Percentiles rank a stretch among this genome's conserved stretches.
These are phyloP conservation scores for Gelatoporia subvermispora DNA, from an alignment of 768 basidiomycete genomes.

Conservation along the genomic window DNA sequence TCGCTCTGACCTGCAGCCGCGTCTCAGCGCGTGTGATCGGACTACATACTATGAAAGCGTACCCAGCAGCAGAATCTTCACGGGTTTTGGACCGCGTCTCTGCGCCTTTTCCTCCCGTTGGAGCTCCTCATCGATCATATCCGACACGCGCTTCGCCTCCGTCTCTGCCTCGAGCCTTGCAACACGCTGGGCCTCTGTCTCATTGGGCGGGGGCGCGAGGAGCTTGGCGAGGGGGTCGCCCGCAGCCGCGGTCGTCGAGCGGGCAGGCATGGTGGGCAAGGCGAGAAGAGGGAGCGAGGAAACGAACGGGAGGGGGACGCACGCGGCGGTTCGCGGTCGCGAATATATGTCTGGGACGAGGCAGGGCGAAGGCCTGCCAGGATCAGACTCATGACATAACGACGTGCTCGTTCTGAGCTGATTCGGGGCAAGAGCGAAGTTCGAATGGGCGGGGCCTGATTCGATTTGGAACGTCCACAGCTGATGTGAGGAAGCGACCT, in stretches of 20 bases:
- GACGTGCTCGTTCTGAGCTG: no score
- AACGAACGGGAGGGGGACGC: not conserved
- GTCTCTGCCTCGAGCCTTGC: constrained; percentile 44
- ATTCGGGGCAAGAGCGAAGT: no score
- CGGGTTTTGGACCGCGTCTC: constrained; percentile 21
- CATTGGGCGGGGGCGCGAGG: constrained; percentile 51
- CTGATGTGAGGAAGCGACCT: no score
- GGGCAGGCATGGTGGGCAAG: constrained; percentile 1
- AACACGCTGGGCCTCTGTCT: constrained; percentile 42
- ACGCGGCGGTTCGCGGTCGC: not conserved
- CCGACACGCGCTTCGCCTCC: constrained; percentile 54
- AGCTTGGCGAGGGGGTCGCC: constrained; percentile 54
- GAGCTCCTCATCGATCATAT: constrained; percentile 38
- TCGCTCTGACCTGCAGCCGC: constrained; percentile 26
- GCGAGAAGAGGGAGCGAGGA: not conserved
- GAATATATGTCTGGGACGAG: no score
- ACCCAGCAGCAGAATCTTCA: constrained; percentile 36
- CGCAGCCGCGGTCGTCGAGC: constrained; percentile 12
- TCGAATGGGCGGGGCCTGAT: no score
- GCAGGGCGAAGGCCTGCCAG: no score
- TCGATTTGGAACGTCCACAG: no score
- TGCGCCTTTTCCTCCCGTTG: constrained; percentile 23
- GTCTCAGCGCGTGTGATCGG: not conserved
- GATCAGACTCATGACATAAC: no score
- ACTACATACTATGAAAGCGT: not conserved